Base-by-base conservation (phyloP, 768 basidiomycete genomes). In the Phaeolepiota aurea region DNA sequence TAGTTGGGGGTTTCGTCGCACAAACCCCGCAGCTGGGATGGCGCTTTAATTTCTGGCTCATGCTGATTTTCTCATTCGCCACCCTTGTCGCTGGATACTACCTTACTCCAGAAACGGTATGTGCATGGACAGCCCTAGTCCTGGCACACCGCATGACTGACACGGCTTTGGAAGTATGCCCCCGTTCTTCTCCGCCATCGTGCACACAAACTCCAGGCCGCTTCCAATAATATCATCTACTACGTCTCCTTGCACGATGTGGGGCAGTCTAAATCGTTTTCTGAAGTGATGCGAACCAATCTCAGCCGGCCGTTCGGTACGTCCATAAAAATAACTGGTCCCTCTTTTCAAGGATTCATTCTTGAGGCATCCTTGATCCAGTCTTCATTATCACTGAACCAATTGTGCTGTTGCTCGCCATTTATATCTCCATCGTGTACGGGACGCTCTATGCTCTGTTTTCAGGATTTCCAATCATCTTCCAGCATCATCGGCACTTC, bases 41-140 rank as follows among this genome's bases (percentile, higher is more conserved):
- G 77, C 66, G 70, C 28, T 77, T 76, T 51, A 73, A 74, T 39
- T 82, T 82, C 54, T 79, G 78, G 77, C 62, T 82, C 41, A 75
- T 76, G 63, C 67, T 79, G 48, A 71, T 76, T 15, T 66, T 77
- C 43, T 65, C 77, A 11, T 61, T 48, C 2, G 39, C 72, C 37
- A 70, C 69, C 14, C 59, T 74, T 14, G 42, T 72, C 18, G 48
- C 66, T 3, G 71, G 72, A 3, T 65, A 74, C 40, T 56, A 78
- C 39, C 25, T 64, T 35, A 68, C 72, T 11, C 72, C 77, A 5
- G 80, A 83, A 59, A 81, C 80, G 43, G 77, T 74, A 51, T 23
- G 65, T 48, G 5, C 20, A 7, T 35, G 5, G n/a, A 28, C 15
- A 12, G 5, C 14, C 16, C 22, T 11, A 5, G 16, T 4, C 18